A percentile compares a stretch with the other conserved stretches of the same genome.
These are phyloP conservation scores for Trichocomaceae sp. DNA, from an alignment of 2,329 filamentous ascomycete genomes.

Conservation along the genomic window DNA sequence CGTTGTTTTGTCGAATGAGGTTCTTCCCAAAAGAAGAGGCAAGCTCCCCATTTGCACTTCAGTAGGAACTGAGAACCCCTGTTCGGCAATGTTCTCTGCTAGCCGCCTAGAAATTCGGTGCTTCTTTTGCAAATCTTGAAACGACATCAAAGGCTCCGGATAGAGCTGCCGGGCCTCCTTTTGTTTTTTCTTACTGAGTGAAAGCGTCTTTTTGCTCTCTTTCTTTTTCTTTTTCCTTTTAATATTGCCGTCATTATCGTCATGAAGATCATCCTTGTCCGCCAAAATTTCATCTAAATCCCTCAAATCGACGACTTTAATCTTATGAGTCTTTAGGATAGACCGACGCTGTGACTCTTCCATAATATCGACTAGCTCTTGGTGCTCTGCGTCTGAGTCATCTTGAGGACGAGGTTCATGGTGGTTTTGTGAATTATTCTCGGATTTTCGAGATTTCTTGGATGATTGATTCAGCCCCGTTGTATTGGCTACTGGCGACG, in stretches of 20 bases:
- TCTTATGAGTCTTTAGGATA: constrained; percentile 68
- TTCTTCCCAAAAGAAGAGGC: constrained; percentile 62
- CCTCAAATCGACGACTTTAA: constrained; percentile 75
- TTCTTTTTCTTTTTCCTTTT: constrained; percentile 42
- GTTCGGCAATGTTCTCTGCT: constrained; percentile 69
- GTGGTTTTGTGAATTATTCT: constrained; percentile 12
- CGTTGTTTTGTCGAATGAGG: constrained; percentile 30
- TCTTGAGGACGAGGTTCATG: constrained; percentile 12
- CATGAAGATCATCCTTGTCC: constrained; percentile 14
- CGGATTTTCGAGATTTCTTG: constrained; percentile 15
- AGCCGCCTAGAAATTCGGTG: constrained; percentile 71
- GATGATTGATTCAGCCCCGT: constrained; percentile 8
- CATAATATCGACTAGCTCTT: constrained; percentile 32
- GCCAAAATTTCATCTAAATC: constrained; percentile 36
- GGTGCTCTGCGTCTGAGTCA: constrained; percentile 20
- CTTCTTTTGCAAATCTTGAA: constrained; percentile 61
- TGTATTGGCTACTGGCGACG: background rate
- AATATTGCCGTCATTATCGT: constrained; percentile 18
- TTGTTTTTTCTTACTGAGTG: constrained; percentile 42
- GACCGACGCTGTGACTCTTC: constrained; percentile 66
- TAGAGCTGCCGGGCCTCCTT: constrained; percentile 55
- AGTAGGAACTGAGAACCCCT: constrained; percentile 81
- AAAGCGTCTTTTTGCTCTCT: constrained; percentile 51
- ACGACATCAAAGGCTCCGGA: constrained; percentile 72
- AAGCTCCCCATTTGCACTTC: constrained; percentile 87